A percentile compares a stretch with the other conserved stretches of the same genome.
Conservation (phyloP, 371 early-diverging fungal genomes). For the Mortierella sp. region DNA sequence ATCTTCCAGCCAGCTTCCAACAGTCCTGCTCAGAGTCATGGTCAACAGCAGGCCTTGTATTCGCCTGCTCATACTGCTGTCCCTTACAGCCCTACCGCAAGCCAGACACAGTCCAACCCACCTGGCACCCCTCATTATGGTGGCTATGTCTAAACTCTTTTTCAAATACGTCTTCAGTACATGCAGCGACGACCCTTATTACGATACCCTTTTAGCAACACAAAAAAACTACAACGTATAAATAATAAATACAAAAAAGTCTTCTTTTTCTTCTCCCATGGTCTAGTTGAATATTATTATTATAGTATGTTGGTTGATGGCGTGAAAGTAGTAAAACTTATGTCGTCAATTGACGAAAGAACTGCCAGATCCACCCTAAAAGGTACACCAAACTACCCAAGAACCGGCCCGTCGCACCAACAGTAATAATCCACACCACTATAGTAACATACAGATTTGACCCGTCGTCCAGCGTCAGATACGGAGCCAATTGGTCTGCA, state of each 20-base stretch:
- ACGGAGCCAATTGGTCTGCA: slow-evolving; percentile 48
- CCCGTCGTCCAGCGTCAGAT: slow-evolving; percentile 43
- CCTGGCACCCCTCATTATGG: slow-evolving; percentile 12
- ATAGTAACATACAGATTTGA: slow-evolving; percentile 57
- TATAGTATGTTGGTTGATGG: slow-evolving; percentile 3
- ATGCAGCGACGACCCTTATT: neutral
- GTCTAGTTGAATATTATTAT: slow-evolving; percentile 7
- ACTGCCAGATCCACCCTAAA: slow-evolving; percentile 47
- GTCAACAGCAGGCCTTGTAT: neutral
- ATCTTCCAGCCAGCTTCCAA: slow-evolving; percentile 44
- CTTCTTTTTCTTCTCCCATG: neutral
- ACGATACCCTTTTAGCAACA: neutral
- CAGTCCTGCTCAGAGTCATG: neutral
- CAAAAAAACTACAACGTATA: neutral
- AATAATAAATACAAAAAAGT: neutral
- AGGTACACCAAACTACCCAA: slow-evolving; percentile 50
- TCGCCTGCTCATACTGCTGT: slow-evolving; percentile 11
- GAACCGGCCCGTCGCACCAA: slow-evolving; percentile 53
- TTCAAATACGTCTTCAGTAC: neutral
- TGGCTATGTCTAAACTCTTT: slow-evolving; percentile 3
- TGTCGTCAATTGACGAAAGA: slow-evolving; percentile 16
- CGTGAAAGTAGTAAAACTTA: neutral
- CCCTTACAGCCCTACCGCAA: slow-evolving; percentile 6
- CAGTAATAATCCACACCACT: slow-evolving; percentile 50
- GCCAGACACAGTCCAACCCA: slow-evolving; percentile 13